Evolutionary conservation across 108 stramenopile genomes (phyloP), one percentile per base, ranked within the genome.

Genomic region (Conticribra guillardii): DNA sequence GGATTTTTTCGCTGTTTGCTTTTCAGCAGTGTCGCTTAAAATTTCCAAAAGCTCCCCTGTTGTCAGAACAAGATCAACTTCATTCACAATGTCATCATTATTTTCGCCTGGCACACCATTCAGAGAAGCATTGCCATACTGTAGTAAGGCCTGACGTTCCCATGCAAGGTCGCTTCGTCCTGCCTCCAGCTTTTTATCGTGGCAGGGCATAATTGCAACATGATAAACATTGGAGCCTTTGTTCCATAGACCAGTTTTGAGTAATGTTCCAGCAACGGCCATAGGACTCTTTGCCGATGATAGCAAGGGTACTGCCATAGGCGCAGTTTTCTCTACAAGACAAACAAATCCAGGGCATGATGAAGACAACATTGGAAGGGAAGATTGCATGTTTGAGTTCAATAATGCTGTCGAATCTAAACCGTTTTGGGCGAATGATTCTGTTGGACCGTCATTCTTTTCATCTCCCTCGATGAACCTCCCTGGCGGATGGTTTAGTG

Each of bases 181-280:
- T 7, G 98, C 98, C 88, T 99, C 99, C 26, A 99, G 78, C 82
- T 99, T 99, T 67, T 99, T 99, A 79, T 99, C 99, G 67, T 96
- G 96, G 86, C 99, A 99, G 15, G 98, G 98, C 94, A 94, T 94
- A 58, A 99, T 84, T 9, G 96, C 91, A 54, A 80, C 79, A 67
- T 71, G 74, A 80, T 55, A 76, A 51, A 51, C 33, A 5, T 24
- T 45, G 21, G 18, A 18, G 27, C 2, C 28, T 29, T 49, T 29
- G 23, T 34, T 50, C 32, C 66, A 49, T 37, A 72, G 30, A 34
- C 76, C 66, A 29, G 73, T 34, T 63, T 86, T 74, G 1, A 71
- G 24, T n/a, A 76, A 68, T 15, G 76, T 64, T 16, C 85, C 91
- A 21, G 81, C 79, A 32, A 85, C 50, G 11, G 79, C 73, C 93